These are phyloP conservation scores for Didymella exigua DNA, from an alignment of 2,329 filamentous ascomycete species.

Conservation along the genomic window DNA sequence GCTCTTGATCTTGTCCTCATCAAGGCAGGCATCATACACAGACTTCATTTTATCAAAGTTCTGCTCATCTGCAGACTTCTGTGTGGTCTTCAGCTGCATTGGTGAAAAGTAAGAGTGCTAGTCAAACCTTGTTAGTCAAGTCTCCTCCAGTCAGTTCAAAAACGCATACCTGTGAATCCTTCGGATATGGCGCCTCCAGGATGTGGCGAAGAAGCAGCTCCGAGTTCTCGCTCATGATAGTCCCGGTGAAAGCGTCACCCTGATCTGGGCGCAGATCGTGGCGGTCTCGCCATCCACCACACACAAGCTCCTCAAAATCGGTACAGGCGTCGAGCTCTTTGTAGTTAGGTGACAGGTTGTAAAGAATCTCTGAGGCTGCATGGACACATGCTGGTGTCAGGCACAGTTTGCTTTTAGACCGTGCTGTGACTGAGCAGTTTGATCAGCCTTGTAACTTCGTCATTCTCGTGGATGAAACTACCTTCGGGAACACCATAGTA, in stretches of 20 bases:
- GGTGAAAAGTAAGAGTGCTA: conserved; percentile 59
- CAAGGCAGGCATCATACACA: conserved; percentile 69
- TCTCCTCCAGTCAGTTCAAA: not conserved
- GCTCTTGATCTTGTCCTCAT: conserved; percentile 63
- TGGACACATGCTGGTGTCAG: conserved; percentile 66
- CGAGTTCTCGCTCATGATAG: conserved; percentile 66
- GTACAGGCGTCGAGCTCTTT: conserved; percentile 68
- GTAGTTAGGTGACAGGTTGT: conserved; percentile 67
- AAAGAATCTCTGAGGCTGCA: conserved; percentile 66
- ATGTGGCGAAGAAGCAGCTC: conserved; percentile 66
- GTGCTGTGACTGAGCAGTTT: not conserved
- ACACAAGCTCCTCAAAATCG: conserved; percentile 71
- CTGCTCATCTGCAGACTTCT: conserved; percentile 58
- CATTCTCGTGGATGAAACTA: not conserved
- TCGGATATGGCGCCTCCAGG: conserved; percentile 62
- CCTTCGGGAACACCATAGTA: conserved; percentile 29
- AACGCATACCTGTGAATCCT: conserved; percentile 27
- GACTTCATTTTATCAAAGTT: conserved; percentile 71
- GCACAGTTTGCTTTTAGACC: conserved; percentile 48
- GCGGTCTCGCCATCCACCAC: conserved; percentile 68
- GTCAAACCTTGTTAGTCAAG: not conserved
- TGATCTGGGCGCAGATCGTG: conserved; percentile 71
- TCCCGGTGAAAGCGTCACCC: conserved; percentile 64
- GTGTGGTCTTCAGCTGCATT: conserved; percentile 32
- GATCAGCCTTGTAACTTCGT: not conserved